Conservation (phyloP, 1,284 basidiomycete genomes). For the Chalciporus sp. region DNA sequence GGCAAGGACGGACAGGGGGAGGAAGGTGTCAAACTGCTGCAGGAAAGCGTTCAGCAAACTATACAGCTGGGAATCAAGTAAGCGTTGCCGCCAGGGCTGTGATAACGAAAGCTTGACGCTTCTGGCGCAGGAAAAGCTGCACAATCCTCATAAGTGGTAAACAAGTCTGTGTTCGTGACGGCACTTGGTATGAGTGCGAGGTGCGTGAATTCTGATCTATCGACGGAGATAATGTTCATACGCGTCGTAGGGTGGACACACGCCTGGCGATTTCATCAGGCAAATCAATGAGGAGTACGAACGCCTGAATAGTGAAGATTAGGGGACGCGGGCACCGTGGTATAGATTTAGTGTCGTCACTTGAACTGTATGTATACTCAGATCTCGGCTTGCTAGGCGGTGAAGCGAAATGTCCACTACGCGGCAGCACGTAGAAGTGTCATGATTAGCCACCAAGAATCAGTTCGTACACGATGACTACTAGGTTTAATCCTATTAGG, state of each 20-base stretch:
- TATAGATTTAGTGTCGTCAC: constrained; percentile 11
- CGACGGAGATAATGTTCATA: constrained; percentile 30
- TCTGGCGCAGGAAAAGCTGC: constrained; percentile 70
- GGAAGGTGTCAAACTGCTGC: constrained; percentile 65
- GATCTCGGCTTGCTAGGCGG: constrained; percentile 11
- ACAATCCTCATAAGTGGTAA: constrained; percentile 75
- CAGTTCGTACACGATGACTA: constrained; percentile 83
- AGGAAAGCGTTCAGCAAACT: constrained; percentile 57
- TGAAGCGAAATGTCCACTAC: constrained; percentile 15
- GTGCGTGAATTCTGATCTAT: constrained; percentile 46
- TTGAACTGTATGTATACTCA: constrained; percentile 5
- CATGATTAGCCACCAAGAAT: constrained; percentile 53
- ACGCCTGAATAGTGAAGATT: constrained; percentile 50
- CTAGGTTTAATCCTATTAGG: constrained; percentile 79
- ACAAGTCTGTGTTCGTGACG: constrained; percentile 77
- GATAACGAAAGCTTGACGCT: constrained; percentile 8
- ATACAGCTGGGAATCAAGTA: constrained; percentile 58
- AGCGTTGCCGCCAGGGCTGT: constrained; percentile 25
- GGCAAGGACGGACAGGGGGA: constrained; percentile 58
- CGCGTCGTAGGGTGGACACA: constrained; percentile 68
- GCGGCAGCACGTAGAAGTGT: constrained; percentile 13
- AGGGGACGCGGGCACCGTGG: constrained; percentile 16
- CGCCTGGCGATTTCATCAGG: constrained; percentile 70
- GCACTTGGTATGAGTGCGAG: constrained; percentile 82
- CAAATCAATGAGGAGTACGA: constrained; percentile 80